phyloP scores from a whole-genome alignment of 75 land plant genomes.

The Ceratopteris richardii region DNA sequence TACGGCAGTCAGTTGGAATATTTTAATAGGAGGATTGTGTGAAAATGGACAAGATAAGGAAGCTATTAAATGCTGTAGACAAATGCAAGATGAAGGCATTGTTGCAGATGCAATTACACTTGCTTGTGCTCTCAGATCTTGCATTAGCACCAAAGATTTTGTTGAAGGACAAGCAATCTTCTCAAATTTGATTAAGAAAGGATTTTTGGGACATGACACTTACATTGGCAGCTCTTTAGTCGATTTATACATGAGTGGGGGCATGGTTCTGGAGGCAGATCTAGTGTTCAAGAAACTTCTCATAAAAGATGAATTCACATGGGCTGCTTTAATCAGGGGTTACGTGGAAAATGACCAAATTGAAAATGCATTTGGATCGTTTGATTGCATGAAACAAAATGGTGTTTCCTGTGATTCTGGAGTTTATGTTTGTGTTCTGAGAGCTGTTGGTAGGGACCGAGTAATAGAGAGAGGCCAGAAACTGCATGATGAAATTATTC shows the following conservation, averaged over 20 bases:
- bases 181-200: not conserved
- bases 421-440: not conserved
- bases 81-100: conserved; percentile 13
- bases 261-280: not conserved
- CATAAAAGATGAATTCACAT: conserved; percentile 4
- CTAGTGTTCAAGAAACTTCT: conserved; percentile 2
- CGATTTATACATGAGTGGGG: not conserved
- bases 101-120: conserved; percentile 27
- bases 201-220: not conserved
- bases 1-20: conserved; percentile 18
- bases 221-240: conserved; percentile 5
- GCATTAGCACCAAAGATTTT: not conserved
- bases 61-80: conserved; percentile 5
- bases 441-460: not conserved
- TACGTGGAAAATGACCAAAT: conserved; percentile 7
- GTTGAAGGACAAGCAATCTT: not conserved
- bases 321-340: conserved; percentile 24
- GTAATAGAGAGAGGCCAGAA: conserved; percentile 12
- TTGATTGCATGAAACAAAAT: conserved; percentile 7
- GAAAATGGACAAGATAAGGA: conserved; percentile 1
- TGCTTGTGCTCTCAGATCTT: conserved; percentile 32
- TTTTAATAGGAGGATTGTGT: conserved; percentile 8
- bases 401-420: not conserved
- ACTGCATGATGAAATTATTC: conserved; percentile 4
- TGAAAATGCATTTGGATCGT: conserved; percentile 11